Base-by-base conservation (phyloP, 2,329 filamentous ascomycete species). In the Trematosphaeria pertusa region DNA sequence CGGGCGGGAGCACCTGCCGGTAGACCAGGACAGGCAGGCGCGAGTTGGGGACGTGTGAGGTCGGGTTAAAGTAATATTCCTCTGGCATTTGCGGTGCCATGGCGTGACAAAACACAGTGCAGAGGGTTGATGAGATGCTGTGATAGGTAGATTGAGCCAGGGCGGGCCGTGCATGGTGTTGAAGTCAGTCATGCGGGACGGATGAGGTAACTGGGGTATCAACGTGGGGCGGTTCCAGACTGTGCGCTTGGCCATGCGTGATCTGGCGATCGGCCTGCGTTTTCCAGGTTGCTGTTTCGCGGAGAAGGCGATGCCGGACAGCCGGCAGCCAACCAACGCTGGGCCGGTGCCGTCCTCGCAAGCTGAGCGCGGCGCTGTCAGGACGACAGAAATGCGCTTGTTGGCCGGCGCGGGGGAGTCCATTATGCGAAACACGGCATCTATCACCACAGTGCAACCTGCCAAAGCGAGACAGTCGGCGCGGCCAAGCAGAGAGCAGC, bases 1-100 rank as follows among this genome's bases (percentile, higher is more conserved):
- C 36, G 21, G 50, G 48, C 21, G 59, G 59, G 21, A 68, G 50
- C 30, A 68, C 54, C 37, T 52, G 52, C 15, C 63, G 57, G 50
- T 67, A 68, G 38, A 69, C 55, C 26, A 70, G 50, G 34, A 64
- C 59, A 8, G 60, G 56, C 4, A 62, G 48, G 9, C 42, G 42
- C 17, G 59, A 63, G 48, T 61, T 61, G 24, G 59, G 59, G 34
- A 59, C 57, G 46, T 62, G 54, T 9, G 50, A 24, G 34, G 51
- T 60, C 3, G 54, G 56, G 26, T 53, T 47, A 41, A 52, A 43
- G 37, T 45, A 46, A 34, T 56, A 50, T 15, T 31, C 34, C 38
- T 56, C 44, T 37, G 33, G 49, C 7, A 22, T 37, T 21, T 22
- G 41, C 21, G 44, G 42, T 44, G 17, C 28, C 38, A 42, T 32